Conservation (phyloP, 2,329 filamentous ascomycete species). For the Nemania serpens region DNA sequence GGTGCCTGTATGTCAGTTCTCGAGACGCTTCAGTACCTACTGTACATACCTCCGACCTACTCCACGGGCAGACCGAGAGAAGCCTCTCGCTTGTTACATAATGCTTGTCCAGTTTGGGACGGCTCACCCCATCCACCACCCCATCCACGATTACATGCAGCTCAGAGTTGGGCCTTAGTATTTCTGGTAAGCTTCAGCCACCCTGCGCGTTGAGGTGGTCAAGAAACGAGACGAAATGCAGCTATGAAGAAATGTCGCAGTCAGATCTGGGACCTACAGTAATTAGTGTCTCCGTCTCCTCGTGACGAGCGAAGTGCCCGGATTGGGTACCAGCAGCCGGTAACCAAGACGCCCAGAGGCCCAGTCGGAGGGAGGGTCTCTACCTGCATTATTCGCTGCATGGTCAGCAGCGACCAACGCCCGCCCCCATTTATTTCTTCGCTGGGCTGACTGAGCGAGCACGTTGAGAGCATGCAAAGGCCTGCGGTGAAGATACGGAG, state of each 20-base stretch:
- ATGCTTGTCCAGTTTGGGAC: conserved; percentile 1
- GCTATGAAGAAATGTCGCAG: conserved; percentile 37
- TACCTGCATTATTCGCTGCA: conserved; percentile 21
- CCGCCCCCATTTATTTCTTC: conserved; percentile 15
- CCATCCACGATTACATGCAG: conserved; percentile 19
- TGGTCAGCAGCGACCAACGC: conserved; percentile 26
- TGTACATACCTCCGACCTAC: background rate
- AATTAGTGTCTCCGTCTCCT: conserved; percentile 30
- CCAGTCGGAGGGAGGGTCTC: conserved; percentile 22
- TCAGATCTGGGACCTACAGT: conserved; percentile 41
- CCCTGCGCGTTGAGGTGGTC: conserved; percentile 14
- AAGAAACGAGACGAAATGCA: conserved; percentile 17
- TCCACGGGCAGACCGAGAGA: conserved; percentile 19
- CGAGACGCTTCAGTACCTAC: background rate
- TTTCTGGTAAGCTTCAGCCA: conserved; percentile 25
- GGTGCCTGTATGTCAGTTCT: background rate
- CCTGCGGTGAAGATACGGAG: background rate
- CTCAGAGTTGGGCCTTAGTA: conserved; percentile 1
- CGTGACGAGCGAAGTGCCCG: conserved; percentile 21
- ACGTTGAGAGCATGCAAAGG: background rate
- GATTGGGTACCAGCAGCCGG: conserved; percentile 28
- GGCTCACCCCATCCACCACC: background rate
- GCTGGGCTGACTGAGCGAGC: conserved; percentile 23
- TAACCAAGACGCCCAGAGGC: conserved; percentile 14
- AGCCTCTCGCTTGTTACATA: conserved; percentile 7